Evolutionary conservation across 1,139 yeast genomes (phyloP), one percentile per base, ranked within the genome.

Genomic region (Sugiyamaella neomexicana): DNA sequence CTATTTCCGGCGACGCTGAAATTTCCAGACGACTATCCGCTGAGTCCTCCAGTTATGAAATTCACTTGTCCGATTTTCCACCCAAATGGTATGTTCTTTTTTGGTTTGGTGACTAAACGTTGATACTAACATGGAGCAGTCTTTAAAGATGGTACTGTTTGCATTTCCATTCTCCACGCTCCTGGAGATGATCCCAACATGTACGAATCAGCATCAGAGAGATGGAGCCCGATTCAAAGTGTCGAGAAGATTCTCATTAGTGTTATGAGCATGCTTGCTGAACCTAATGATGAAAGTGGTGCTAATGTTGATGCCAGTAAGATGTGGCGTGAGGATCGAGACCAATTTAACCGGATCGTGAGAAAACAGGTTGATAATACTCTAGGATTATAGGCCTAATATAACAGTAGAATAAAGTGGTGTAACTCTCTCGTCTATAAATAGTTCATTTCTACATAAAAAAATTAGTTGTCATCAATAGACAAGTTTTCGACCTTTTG

Each of bases 201-300:
- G 78, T 93, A 93, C 72, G 99, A 93, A 70, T 73, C 89, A 34
- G 96, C 98, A 0, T 95, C 91, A 61, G 99, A 93, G 72, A 78
- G 99, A 60, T 93, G 99, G 99, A 87, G 96, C 6, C 99, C 99
- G 0, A 93, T 93, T 44, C 99, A 93, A 70, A 88, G 96, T 66
- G 91, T 93, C 27, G 99, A 93, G 72, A 93, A 93, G 79, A 93
- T 93, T 57, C 76, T 93, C 59, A 74, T 93, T 58, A 86, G 96
- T 70, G 98, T 93, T 27, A 83, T 90, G 80, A 87, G 96, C 65
- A 91, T 93, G 97, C 78, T 93, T 61, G 96, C 97, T 47, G 98
- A 93, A 70, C 98, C 99, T 3, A 93, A 93, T 68, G 88, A 89
- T 31, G 98, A 91, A 70, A 86, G 96, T 65, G 98, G 97, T 4